phyloP scores from a whole-genome alignment of 2,329 filamentous ascomycete species.

The Fusarium decemcellulare region DNA sequence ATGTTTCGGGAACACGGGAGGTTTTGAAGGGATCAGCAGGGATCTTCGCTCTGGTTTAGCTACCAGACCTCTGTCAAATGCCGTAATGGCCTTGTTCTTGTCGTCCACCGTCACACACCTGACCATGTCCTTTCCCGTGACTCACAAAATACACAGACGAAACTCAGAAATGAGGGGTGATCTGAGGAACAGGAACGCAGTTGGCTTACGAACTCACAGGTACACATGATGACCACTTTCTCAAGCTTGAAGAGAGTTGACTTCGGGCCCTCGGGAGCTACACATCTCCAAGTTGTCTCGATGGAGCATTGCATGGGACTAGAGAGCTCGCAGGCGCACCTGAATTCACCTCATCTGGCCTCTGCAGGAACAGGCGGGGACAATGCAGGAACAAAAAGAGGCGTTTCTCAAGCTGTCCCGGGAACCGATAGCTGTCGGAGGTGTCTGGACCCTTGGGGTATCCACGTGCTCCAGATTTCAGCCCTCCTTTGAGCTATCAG shows the following conservation, averaged over 20 bases:
- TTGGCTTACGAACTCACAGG: background rate
- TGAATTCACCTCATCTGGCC: conserved; percentile 1
- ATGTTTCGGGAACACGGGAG: conserved; percentile 24
- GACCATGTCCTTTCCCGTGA: background rate
- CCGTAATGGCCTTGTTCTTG: background rate
- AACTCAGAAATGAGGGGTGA: background rate
- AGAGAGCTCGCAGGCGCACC: conserved; percentile 11
- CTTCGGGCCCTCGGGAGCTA: conserved; percentile 16
- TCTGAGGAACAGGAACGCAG: background rate
- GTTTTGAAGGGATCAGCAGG: conserved; percentile 4
- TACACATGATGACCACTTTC: background rate
- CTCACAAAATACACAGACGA: background rate
- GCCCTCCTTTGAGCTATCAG: background rate
- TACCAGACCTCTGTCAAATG: conserved; percentile 1
- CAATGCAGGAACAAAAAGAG: conserved; percentile 18
- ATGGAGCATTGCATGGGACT: background rate
- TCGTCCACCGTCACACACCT: background rate
- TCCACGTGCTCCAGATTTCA: conserved; percentile 27
- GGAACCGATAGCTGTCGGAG: conserved; percentile 28
- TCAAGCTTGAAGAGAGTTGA: background rate
- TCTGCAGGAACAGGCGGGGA: conserved; percentile 28
- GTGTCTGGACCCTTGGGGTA: conserved; percentile 30
- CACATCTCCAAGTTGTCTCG: background rate
- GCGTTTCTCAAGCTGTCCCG: conserved; percentile 11
- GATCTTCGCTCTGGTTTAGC: conserved; percentile 4